Conservation (phyloP, 2,329 filamentous ascomycete genomes). For the Pseudogymnoascus sp. region DNA sequence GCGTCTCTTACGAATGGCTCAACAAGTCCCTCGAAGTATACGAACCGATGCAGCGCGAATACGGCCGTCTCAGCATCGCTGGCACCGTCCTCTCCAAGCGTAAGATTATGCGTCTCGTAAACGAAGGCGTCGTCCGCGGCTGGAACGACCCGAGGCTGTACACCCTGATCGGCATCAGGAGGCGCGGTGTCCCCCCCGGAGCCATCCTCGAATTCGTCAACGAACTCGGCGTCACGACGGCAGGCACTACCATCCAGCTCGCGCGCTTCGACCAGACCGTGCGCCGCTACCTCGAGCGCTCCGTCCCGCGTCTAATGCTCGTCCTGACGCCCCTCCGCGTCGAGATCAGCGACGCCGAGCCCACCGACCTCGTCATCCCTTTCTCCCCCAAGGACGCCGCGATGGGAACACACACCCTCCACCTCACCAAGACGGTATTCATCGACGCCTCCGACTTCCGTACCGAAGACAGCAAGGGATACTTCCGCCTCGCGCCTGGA, state of each 20-base stretch:
- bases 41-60: constrained; percentile 90
- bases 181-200: constrained; percentile 78
- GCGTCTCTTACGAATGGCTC: constrained; percentile 85
- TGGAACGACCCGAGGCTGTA: constrained; percentile 92
- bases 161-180: constrained; percentile 74
- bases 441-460: constrained; percentile 77
- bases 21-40: constrained; percentile 76
- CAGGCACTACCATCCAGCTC: constrained; percentile 70
- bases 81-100: constrained; percentile 86
- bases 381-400: constrained; percentile 75
- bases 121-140: constrained; percentile 66
- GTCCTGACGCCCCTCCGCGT: constrained; percentile 80
- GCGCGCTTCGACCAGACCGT: constrained; percentile 78
- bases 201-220: constrained; percentile 85
- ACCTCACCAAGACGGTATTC: constrained; percentile 70
- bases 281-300: constrained; percentile 76
- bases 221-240: constrained; percentile 83
- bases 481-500: constrained; percentile 69
- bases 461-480: constrained; percentile 62
- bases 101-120: constrained; percentile 70
- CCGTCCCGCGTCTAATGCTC: constrained; percentile 82
- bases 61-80: constrained; percentile 65
- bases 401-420: constrained; percentile 52
- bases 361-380: constrained; percentile 59
- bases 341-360: constrained; percentile 68